Evolutionary conservation across 2,329 filamentous ascomycete species (phyloP), one percentile per base, ranked within the genome.

Genomic region (Ceratocystis harringtonii): DNA sequence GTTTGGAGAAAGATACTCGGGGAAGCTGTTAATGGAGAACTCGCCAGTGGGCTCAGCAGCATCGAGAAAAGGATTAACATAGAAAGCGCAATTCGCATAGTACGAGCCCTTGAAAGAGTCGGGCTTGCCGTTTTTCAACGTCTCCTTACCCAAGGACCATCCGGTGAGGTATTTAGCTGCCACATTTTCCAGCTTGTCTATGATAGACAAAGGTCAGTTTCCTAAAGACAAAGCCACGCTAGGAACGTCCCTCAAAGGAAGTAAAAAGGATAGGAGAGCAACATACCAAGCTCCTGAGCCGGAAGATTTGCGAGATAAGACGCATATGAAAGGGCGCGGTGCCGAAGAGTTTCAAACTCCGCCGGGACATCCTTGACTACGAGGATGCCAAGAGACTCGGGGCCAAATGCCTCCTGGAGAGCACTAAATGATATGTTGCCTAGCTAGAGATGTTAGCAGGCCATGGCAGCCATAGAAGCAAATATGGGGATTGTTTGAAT

Each of bases 1-100:
- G 73, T 96, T 97, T 0, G 89, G 85, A 4, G 88, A 86, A 0
- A 94, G 88, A 75, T 97, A 96, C 75, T 96, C 92, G 2, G 90
- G 85, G 71, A 96, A 89, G 66, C 86, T 83, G 7, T 79, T 79
- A 0, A 79, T 70, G 41, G 80, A 80, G 74, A 85, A 85, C 60
- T 79, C 78, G 17, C 75, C 70, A 1, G 82, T 84, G 0, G 88
- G 87, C 45, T 76, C 75, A 19, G 86, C 85, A 68, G 82, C 84
- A 63, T 85, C 80, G 5, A 89, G 79, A 1, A 75, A 72, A 0
- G 83, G 77, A 70, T 88, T 81, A 68, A 89, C 81, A 72, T 89
- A 89, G 74, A 90, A 90, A 57, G 86, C 87, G 73, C 87, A 90
- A 75, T 92, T 91, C 70, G 88, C 88, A 73, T 92, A 94, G 77